A percentile compares a stretch with the other conserved stretches of the same genome.
These are phyloP conservation scores for Spiraea crenata DNA, from an alignment of 331 rosid genomes.

Conservation along the genomic window DNA sequence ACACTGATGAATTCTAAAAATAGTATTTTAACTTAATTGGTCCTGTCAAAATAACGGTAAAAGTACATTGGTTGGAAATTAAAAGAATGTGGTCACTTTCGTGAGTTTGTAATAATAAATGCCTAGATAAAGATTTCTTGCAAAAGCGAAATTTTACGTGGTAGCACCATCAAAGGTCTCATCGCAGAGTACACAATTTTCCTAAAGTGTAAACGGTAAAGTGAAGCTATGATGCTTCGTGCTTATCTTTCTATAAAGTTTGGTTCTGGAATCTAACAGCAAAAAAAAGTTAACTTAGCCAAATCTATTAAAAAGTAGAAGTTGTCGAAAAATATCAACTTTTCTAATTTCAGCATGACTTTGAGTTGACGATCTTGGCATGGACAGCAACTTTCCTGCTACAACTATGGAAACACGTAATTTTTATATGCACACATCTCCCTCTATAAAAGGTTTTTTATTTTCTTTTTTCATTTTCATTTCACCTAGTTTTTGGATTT, in stretches of 20 bases:
- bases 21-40: too few species aligned
- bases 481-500: too few species aligned
- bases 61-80: not conserved
- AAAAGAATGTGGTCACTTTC: not conserved
- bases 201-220: constrained; percentile 45
- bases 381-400: constrained; percentile 24
- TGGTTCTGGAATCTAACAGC: constrained; percentile 41
- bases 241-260: constrained; percentile 26
- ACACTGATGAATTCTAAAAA: too few species aligned
- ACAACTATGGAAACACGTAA: constrained; percentile 30
- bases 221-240: constrained; percentile 8
- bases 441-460: not conserved
- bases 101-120: not conserved
- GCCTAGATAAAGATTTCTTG: not conserved
- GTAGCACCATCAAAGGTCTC: constrained; percentile 35
- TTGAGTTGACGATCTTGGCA: constrained; percentile 23
- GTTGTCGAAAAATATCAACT: constrained; percentile 20
- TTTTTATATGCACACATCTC: not conserved
- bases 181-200: constrained; percentile 35
- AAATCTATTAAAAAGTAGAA: constrained; percentile 24
- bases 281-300: constrained; percentile 15
- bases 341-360: constrained; percentile 20
- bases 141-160: constrained; percentile 7
- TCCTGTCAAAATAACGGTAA: constrained; percentile 12
- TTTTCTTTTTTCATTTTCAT: too few species aligned